A percentile compares a stretch with the other conserved stretches of the same genome.
These are phyloP conservation scores for Bipolaris bicolor DNA, from an alignment of 2,329 filamentous ascomycete species.

Conservation along the genomic window DNA sequence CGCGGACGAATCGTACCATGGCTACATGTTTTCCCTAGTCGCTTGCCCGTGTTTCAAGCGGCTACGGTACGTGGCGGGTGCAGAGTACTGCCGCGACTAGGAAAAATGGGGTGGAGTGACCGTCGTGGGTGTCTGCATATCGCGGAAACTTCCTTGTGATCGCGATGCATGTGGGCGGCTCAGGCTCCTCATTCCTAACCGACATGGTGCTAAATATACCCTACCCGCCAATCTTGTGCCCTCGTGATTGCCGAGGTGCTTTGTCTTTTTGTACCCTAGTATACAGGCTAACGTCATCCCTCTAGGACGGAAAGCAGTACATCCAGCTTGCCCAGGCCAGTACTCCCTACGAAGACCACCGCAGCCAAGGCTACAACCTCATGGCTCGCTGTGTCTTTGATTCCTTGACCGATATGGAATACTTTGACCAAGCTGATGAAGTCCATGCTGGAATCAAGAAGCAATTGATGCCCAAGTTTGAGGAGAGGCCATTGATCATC, in stretches of 20 bases:
- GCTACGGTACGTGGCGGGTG: slow-evolving; percentile 7
- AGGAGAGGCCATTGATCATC: slow-evolving; percentile 35
- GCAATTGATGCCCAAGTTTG: slow-evolving; percentile 34
- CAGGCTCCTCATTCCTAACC: not conserved
- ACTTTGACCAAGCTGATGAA: slow-evolving; percentile 67
- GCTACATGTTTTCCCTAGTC: slow-evolving; percentile 1
- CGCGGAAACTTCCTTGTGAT: slow-evolving; percentile 3
- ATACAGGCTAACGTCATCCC: slow-evolving; percentile 16
- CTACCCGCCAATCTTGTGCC: not conserved
- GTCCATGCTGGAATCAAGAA: slow-evolving; percentile 61
- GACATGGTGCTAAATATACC: slow-evolving; percentile 3
- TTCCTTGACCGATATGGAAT: slow-evolving; percentile 70
- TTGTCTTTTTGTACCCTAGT: not conserved
- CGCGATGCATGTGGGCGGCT: slow-evolving; percentile 8
- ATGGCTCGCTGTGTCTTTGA: slow-evolving; percentile 68
- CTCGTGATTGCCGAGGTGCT: slow-evolving; percentile 1
- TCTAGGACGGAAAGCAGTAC: slow-evolving; percentile 73
- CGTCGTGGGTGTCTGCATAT: slow-evolving; percentile 15
- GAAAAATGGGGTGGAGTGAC: slow-evolving; percentile 16
- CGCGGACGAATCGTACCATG: slow-evolving; percentile 3
- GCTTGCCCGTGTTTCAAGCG: slow-evolving; percentile 13
- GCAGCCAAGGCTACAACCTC: slow-evolving; percentile 70
- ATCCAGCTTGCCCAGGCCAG: slow-evolving; percentile 66
- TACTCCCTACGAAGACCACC: slow-evolving; percentile 61
- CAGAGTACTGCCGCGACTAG: slow-evolving; percentile 10